Evolutionary conservation across 176 grass and related monocot species (phyloP), one percentile per base, ranked within the genome.

Genomic region (Triticum dicoccoides): DNA sequence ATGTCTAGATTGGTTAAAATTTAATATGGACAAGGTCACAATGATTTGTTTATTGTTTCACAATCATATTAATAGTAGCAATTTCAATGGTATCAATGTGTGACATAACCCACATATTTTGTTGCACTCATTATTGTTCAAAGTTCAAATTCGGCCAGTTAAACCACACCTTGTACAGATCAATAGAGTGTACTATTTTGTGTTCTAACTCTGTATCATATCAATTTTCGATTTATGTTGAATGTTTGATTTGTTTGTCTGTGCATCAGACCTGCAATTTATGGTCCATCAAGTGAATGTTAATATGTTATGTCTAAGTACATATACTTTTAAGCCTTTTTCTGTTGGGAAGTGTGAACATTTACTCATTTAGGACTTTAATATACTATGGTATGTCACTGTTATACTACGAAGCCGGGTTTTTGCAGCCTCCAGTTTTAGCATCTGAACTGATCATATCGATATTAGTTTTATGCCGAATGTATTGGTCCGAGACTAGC

Each of bases 391-490:
- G 37, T 11, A 73, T 79, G 66, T 8, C 37, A 15, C 52, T 54
- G 17, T 72, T 45, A 30, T 54, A 45, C 2, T 58, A 42, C 61
- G 27, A 84, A 51, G 37, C 20, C 49, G 10, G 24, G 39, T 65
- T 24, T 35, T 32, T 74, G 37, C 82, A 84, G 38, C 54, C 33
- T 73, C 52, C 52, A 13, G 15, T 74, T 84, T 63, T 34, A 10
- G 70, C 71, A 76, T 49, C 61, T 84, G 58, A 61, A 64, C 56
- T 84, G 58, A 65, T 77, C 8, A 38, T 76, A n/a, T 20, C 37
- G 29, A 25, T 66, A 66, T 23, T 37, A 82, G 38, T 51, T 77
- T 66, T 14, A 47, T 84, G 61, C 11, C 20, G 38, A 13, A 38
- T 70, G 21, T 70, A 24, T 56, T 56, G 45, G 11, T 70, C 0